These are phyloP conservation scores for Cladosporium phlei DNA, from an alignment of 2,329 filamentous ascomycete species.

Conservation along the genomic window DNA sequence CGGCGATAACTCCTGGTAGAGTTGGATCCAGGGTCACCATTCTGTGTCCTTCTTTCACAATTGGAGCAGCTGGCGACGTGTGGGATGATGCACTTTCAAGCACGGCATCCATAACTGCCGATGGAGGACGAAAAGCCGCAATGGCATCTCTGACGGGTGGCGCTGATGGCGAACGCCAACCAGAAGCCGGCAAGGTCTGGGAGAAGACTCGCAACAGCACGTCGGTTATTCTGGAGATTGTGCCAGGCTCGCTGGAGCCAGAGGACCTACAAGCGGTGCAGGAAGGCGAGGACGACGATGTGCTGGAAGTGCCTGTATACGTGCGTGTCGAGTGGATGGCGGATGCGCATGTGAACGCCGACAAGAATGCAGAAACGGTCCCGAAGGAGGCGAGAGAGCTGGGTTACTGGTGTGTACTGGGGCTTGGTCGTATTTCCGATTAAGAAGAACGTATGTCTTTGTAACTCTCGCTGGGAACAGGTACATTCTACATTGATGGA, in stretches of 20 bases:
- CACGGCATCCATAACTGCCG: conserved; percentile 17
- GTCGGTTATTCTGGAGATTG: conserved; percentile 84
- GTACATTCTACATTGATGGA: no score
- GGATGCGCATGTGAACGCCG: conserved; percentile 62
- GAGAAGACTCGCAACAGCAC: conserved; percentile 92
- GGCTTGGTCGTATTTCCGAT: conserved; percentile 68
- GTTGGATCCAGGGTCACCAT: conserved; percentile 81
- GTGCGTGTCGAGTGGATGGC: conserved; percentile 87
- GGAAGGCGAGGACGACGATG: conserved; percentile 53
- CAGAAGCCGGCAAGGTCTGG: conserved; percentile 94
- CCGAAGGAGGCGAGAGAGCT: conserved; percentile 81
- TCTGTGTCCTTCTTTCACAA: conserved; percentile 87
- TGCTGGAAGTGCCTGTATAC: conserved; percentile 89
- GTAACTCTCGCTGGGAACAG: no score
- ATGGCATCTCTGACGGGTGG: conserved; percentile 33
- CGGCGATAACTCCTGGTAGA: conserved; percentile 69
- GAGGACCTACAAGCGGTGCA: conserved; percentile 22
- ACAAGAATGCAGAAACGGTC: conserved; percentile 51
- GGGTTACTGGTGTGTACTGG: conserved; percentile 93
- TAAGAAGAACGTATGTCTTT: no score
- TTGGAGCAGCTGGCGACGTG: conserved; percentile 89
- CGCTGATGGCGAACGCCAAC: conserved; percentile 52
- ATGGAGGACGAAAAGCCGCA: conserved; percentile 27
- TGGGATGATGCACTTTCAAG: conserved; percentile 79
- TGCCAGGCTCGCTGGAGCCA: conserved; percentile 49